Conservation (phyloP, 139 green algal species). For the Coelastrella sp. region DNA sequence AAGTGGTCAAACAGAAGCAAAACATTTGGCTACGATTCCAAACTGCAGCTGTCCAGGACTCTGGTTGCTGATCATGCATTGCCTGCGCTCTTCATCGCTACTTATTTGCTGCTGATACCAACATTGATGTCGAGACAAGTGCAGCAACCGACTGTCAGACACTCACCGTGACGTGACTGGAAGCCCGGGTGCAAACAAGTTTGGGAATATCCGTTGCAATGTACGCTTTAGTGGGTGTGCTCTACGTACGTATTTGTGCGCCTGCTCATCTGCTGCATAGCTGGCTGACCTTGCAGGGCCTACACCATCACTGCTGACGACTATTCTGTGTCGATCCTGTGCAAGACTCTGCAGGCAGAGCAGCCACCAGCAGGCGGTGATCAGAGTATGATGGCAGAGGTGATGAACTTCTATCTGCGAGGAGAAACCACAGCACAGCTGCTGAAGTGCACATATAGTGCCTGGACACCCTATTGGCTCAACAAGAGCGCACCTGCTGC, state of each 20-base stretch:
- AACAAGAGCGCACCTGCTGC: constrained; percentile 17
- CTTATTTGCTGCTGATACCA: no score
- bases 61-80: no score
- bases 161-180: constrained; percentile 15
- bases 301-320: constrained; percentile 43
- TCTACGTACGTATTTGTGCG: constrained; percentile 73
- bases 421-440: no score
- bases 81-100: no score
- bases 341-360: constrained; percentile 2
- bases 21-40: no score
- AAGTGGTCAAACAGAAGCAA: no score
- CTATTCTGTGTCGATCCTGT: constrained; percentile 38
- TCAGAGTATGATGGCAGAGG: no score
- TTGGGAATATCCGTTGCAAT: constrained; percentile 75
- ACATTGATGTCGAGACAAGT: no score
- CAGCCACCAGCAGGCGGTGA: no score
- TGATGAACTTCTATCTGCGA: no score
- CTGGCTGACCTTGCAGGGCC: constrained; percentile 43
- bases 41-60: no score
- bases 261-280: constrained; percentile 54
- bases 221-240: constrained; percentile 62
- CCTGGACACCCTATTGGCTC: no score
- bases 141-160: not conserved
- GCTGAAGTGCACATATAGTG: not conserved
- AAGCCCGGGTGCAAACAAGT: constrained; percentile 65